A percentile compares a stretch with the other conserved stretches of the same genome.
Evolutionary conservation across 176 grass and related monocot genomes (phyloP).

Genomic region (Sorghum bicolor): DNA sequence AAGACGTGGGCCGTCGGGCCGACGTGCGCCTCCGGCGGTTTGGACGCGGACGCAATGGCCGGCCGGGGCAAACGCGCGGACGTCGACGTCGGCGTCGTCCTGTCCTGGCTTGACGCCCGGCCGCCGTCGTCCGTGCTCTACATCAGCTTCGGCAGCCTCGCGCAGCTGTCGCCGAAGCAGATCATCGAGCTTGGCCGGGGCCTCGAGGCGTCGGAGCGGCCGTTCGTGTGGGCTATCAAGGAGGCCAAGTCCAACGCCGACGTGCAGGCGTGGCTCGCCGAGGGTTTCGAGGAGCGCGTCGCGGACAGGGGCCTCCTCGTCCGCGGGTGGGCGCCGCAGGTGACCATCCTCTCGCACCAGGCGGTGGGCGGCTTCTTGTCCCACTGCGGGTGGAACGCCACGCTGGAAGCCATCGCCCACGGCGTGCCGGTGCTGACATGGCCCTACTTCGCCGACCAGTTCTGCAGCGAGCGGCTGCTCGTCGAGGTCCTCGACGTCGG

Average conservation of each 20-base stretch:
- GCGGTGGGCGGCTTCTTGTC: slow-evolving; percentile 50
- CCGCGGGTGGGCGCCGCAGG: slow-evolving; percentile 52
- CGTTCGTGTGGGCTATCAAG: slow-evolving; percentile 61
- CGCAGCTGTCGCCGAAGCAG: slow-evolving; percentile 24
- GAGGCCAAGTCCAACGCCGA: slow-evolving; percentile 28
- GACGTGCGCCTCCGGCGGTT: background rate
- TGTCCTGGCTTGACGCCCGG: slow-evolving; percentile 44
- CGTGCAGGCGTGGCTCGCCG: slow-evolving; percentile 36
- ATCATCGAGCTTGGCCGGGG: slow-evolving; percentile 30
- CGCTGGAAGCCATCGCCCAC: slow-evolving; percentile 38
- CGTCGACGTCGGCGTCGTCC: background rate
- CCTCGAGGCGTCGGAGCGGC: slow-evolving; percentile 40
- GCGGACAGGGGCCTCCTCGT: slow-evolving; percentile 44
- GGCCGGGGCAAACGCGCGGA: slow-evolving; percentile 28
- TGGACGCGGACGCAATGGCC: slow-evolving; percentile 12
- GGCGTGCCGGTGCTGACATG: slow-evolving; percentile 63
- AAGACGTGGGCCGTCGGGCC: slow-evolving; percentile 53
- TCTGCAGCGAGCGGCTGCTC: slow-evolving; percentile 52
- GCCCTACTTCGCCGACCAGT: slow-evolving; percentile 51
- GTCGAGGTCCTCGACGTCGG: slow-evolving; percentile 57
- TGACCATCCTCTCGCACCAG: slow-evolving; percentile 51
- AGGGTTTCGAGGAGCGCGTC: slow-evolving; percentile 47
- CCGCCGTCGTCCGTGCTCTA: slow-evolving; percentile 42
- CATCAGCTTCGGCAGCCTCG: slow-evolving; percentile 50
- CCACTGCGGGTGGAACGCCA: slow-evolving; percentile 71